phyloP scores from a whole-genome alignment of 805 yeast genomes.

The Kodamaea laetipori region DNA sequence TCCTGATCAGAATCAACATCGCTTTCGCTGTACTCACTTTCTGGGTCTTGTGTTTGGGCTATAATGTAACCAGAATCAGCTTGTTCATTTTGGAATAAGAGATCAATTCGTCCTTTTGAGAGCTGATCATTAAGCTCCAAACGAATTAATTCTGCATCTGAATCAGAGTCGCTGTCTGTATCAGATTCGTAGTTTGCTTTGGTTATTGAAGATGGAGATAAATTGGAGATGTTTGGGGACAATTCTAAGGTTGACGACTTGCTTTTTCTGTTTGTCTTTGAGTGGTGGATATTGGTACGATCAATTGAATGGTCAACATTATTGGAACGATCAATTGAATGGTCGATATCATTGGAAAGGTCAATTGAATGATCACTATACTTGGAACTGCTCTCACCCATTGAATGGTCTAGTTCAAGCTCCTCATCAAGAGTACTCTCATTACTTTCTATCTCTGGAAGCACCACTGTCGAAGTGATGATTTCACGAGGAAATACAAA shows the following conservation, averaged over 20 bases:
- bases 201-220: background rate
- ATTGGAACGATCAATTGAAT: no score
- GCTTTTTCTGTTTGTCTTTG: no score
- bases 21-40: constrained; percentile 8
- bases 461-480: constrained; percentile 28
- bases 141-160: background rate
- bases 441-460: constrained; percentile 6
- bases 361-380: no score
- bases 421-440: no score
- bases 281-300: no score
- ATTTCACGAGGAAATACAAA: constrained; percentile 37
- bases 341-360: no score
- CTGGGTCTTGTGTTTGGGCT: background rate
- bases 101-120: constrained; percentile 4
- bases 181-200: background rate
- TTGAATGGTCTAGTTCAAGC: background rate
- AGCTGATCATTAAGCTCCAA: background rate
- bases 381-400: no score
- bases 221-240: constrained; percentile 7
- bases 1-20: constrained; percentile 27
- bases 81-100: background rate
- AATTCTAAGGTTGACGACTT: constrained; percentile 1
- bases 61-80: background rate
- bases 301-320: no score
- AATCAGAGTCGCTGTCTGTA: background rate